Conservation (phyloP, 257 asterid species). For the Jacaranda mimosifolia region DNA sequence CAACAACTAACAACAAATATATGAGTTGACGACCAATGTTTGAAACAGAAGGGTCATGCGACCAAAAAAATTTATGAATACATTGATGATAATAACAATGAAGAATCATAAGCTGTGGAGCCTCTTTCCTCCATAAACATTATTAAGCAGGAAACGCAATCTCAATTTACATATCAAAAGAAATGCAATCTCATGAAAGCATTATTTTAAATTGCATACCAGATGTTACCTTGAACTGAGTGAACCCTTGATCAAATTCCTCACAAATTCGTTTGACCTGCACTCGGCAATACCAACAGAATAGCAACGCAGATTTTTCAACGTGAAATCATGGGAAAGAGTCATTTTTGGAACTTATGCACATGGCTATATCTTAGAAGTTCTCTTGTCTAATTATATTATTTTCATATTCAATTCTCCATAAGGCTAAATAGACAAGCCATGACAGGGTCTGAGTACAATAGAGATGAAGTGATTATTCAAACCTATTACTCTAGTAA, state of each 20-base stretch:
- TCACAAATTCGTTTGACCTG: slow-evolving; percentile 75
- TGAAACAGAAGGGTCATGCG: slow-evolving; percentile 1
- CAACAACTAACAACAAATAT: slow-evolving; percentile 24
- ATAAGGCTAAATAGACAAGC: slow-evolving; percentile 10
- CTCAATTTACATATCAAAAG: not conserved
- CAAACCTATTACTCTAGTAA: slow-evolving; percentile 15
- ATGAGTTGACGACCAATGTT: slow-evolving; percentile 1
- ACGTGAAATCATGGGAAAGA: slow-evolving; percentile 5
- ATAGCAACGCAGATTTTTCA: not conserved
- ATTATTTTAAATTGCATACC: slow-evolving; percentile 71
- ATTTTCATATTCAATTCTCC: no score
- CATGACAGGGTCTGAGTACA: not conserved
- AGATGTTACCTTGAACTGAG: slow-evolving; percentile 81
- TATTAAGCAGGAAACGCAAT: slow-evolving; percentile 28
- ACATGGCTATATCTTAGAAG: not conserved
- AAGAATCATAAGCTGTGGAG: not conserved
- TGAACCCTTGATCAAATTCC: slow-evolving; percentile 72
- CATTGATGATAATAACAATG: not conserved
- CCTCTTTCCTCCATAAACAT: slow-evolving; percentile 11
- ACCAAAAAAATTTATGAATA: not conserved
- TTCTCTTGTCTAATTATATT: no score
- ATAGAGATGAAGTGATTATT: not conserved
- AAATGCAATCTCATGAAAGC: slow-evolving; percentile 24
- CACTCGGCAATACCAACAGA: slow-evolving; percentile 39
- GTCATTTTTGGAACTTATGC: not conserved